Evolutionary conservation across 2,329 filamentous ascomycete genomes (phyloP), one percentile per base, ranked within the genome.

Genomic region (Hymenoscyphus scutula): DNA sequence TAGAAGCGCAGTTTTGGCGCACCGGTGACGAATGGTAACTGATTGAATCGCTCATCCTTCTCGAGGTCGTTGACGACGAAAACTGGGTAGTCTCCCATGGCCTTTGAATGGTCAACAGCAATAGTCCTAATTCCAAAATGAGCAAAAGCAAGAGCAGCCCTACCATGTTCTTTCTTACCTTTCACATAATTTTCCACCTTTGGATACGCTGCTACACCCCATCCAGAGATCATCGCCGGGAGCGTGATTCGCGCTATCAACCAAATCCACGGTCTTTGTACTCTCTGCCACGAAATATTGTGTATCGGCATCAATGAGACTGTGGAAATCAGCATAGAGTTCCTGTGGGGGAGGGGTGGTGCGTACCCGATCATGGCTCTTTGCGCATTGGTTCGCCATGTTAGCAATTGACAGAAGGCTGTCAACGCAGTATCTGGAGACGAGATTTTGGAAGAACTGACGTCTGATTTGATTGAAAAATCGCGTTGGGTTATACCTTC

Each of bases 221-320:
- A 74, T 66, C 73, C 72, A 74, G n/a, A 75, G 58, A 4, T 68
- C 70, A 60, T 74, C 73, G 32, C 72, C 72, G 10, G 66, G 66
- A 0, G 53, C 68, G 67, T 74, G 69, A 58, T 64, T 68, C 6
- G 64, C 66, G 25, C 65, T 66, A 53, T 73, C 69, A 1, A 68
- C 55, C 8, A 74, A 62, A 53, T 78, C 77, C 3, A 82, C 66
- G 1, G 77, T 79, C 54, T 75, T 76, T 1, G 82, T 83, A 8
- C 79, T 78, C 67, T 84, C 82, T 41, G 81, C 81, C 51, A 84
- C 75, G 56, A 84, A 77, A 61, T 80, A 82, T 71, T 84, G 80
- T 11, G 74, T 76, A 2, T 74, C 72, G 5, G 72, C 71, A 64
- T 80, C 79, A 58, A 82, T 78, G 19, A 84, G 72, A 57, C 80